Base-by-base conservation (phyloP, 2,329 filamentous ascomycete species). In the Pestalotiopsis fici region DNA sequence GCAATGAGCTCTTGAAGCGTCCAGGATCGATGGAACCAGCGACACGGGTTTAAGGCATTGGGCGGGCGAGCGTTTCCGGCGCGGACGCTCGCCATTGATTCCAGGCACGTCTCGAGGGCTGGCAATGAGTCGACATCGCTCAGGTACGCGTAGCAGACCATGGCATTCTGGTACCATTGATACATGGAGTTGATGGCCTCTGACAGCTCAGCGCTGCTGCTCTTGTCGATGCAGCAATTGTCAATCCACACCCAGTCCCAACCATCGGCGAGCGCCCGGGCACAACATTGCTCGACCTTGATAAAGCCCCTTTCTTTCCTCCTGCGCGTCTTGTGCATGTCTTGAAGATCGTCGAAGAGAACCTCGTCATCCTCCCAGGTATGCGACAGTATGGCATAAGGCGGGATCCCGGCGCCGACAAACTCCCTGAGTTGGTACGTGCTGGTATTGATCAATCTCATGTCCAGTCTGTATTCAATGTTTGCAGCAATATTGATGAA, bases 141-240 rank as follows among this genome's bases (percentile, higher is more conserved):
- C 37, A 66, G 37, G 23, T 54, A 66, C 7, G 55, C 64, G 11
- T 72, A 71, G 1, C 72, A 76, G 1, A 31, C 7, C 1, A 63
- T 63, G 18, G 61, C 60, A 27, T 37, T 21, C 31, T 60, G 50
- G 50, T 35, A 55, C 15, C 37, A 63, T 4, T 55, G 50, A 54
- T 25, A 59, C 50, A 60, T 60, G 37, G 64, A 60, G 43, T 61
- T 61, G 57, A 60, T 61, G 37, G 64, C 55, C 28, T 66, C 64
- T 4, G 55, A 60, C 4, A 61, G 25, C 39, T 66, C 64, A 5
- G 64, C 64, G 23, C 55, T 60, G 23, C n/a, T 47, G 15, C 21
- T 60, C 37, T 66, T 66, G 37, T 59, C 64, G 56, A 66, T 66
- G 39, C 64, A 66, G 27, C 57, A 60, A 4, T 56, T 66, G 28